A percentile compares a stretch with the other conserved stretches of the same genome.
Evolutionary conservation across 257 asterid species (phyloP).

Genomic region (Henckelia pumila): DNA sequence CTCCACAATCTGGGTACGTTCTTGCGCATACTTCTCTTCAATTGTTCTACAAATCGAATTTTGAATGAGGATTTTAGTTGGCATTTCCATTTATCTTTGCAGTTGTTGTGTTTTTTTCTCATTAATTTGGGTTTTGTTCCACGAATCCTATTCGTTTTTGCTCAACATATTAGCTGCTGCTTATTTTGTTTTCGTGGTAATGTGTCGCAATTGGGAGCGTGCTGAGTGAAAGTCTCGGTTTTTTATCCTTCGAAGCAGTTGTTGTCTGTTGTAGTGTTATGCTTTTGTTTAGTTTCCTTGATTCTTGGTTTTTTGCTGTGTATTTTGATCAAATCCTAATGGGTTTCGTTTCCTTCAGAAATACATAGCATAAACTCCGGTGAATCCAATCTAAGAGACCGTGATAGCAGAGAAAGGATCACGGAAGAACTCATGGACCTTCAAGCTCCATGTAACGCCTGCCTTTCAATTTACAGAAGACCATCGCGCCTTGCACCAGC

Average conservation of each 20-base stretch:
- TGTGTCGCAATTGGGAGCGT: not conserved
- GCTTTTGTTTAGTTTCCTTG: not conserved
- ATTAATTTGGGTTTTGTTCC: conserved; percentile 5
- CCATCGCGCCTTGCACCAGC: conserved; percentile 20
- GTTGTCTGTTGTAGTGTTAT: not conserved
- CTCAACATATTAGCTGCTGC: not conserved
- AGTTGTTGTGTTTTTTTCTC: not conserved
- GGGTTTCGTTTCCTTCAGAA: conserved; percentile 3
- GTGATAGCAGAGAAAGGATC: conserved; percentile 19
- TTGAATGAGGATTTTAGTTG: not conserved
- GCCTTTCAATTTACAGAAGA: conserved; percentile 30
- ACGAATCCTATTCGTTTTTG: not conserved
- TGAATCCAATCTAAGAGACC: not conserved
- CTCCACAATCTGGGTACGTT: not conserved
- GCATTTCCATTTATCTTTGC: not conserved
- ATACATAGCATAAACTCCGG: not conserved
- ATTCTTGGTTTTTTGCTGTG: not conserved
- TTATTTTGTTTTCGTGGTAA: not conserved
- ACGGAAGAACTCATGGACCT: conserved; percentile 38
- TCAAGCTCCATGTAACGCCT: conserved; percentile 47
- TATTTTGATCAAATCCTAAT: conserved; percentile 6
- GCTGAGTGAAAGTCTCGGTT: not conserved
- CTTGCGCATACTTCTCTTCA: not conserved
- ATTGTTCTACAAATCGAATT: not conserved
- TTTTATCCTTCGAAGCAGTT: not conserved